Percentiles rank a stretch among this genome's conserved stretches.
These are phyloP conservation scores for Graphiopsis chlorocephala DNA, from an alignment of 2,329 filamentous ascomycete species.

Conservation along the genomic window DNA sequence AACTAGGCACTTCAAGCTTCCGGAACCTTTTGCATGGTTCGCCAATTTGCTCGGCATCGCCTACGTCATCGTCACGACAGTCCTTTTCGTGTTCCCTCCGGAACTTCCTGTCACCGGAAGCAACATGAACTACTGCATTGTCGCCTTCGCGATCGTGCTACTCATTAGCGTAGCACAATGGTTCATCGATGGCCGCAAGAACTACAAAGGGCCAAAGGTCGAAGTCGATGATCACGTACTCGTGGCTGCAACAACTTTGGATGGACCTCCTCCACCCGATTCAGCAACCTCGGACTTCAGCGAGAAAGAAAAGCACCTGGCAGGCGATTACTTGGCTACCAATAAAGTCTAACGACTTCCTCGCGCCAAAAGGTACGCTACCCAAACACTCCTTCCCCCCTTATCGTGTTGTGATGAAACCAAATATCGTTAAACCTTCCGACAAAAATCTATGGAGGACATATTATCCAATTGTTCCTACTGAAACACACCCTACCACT, in stretches of 20 bases:
- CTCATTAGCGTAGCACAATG: constrained; percentile 58
- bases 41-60: constrained; percentile 59
- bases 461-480: constrained; percentile 20
- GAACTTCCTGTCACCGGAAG: constrained; percentile 59
- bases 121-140: constrained; percentile 67
- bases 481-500: constrained; percentile 12
- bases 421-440: constrained; percentile 13
- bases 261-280: constrained; percentile 11
- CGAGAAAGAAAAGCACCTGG: background rate
- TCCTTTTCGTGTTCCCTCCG: constrained; percentile 73
- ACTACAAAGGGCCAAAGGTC: constrained; percentile 52
- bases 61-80: constrained; percentile 68
- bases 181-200: constrained; percentile 60
- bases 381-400: background rate
- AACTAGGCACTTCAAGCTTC: constrained; percentile 55
- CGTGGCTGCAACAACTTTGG: constrained; percentile 24
- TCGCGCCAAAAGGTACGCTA: constrained; percentile 3
- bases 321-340: background rate
- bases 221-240: constrained; percentile 32
- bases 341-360: background rate
- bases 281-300: constrained; percentile 1
- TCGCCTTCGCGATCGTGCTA: constrained; percentile 57
- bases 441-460: constrained; percentile 14
- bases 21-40: constrained; percentile 56
- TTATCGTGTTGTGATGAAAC: constrained; percentile 10